Evolutionary conservation across 192 early-diverging fungal genomes (phyloP).

Genomic region (Chytriomyces sp.): DNA sequence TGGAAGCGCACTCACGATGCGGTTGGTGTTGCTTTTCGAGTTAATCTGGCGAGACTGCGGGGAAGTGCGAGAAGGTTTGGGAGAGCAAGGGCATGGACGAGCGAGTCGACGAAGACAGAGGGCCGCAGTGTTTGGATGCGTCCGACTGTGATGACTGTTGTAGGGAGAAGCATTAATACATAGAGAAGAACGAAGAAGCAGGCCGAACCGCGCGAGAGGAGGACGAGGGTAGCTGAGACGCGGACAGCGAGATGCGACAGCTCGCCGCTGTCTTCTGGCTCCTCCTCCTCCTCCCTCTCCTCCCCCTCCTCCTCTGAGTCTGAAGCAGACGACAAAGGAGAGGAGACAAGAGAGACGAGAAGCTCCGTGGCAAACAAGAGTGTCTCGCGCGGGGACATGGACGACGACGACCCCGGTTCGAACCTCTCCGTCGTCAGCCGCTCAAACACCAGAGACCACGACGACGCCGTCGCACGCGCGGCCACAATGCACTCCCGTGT

Average conservation of each 20-base stretch:
- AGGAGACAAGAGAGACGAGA: not conserved
- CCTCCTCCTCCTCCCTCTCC: not conserved
- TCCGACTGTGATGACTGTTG: too few species aligned
- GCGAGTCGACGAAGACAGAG: too few species aligned
- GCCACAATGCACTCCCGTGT: not conserved
- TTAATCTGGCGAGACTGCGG: too few species aligned
- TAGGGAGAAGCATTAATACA: too few species aligned
- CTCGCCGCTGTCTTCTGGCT: not conserved
- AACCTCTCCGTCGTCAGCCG: not conserved
- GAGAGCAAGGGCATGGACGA: too few species aligned
- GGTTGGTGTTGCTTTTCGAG: too few species aligned
- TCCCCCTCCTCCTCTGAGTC: not conserved
- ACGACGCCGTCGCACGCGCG: not conserved
- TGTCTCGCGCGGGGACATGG: conserved; percentile 3
- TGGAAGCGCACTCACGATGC: too few species aligned
- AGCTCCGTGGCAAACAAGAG: conserved; percentile 11
- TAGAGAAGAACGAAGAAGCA: too few species aligned
- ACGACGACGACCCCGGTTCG: not conserved
- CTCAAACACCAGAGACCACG: not conserved
- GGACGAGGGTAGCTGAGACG: not conserved
- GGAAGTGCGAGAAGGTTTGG: too few species aligned
- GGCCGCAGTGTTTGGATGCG: too few species aligned
- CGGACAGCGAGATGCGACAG: not conserved
- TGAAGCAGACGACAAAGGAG: not conserved
- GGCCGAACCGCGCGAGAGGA: not conserved